Evolutionary conservation across 177 flowering plant genomes (phyloP).

Genomic region (Vitis hybrid): DNA sequence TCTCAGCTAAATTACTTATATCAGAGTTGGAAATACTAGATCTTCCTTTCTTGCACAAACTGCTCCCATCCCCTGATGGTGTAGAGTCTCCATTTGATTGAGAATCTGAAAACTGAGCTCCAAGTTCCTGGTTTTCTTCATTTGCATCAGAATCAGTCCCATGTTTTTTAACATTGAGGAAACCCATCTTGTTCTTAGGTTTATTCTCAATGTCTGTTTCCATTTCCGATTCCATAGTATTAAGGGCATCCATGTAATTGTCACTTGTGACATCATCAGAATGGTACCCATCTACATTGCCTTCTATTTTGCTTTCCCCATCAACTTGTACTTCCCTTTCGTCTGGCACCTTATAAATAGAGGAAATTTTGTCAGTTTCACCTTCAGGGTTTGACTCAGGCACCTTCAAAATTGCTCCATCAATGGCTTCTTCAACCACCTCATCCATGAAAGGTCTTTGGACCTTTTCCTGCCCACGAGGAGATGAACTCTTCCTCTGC

Average conservation of each 20-base stretch:
- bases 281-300: conserved; percentile 33
- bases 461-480: conserved; percentile 23
- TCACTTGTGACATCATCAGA: conserved; percentile 81
- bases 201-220: conserved; percentile 69
- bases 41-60: conserved; percentile 34
- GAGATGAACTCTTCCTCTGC: conserved; percentile 36
- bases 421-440: conserved; percentile 17
- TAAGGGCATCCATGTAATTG: conserved; percentile 79
- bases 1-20: conserved; percentile 38
- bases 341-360: conserved; percentile 22
- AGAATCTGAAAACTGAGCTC: conserved; percentile 45
- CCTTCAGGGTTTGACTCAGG: conserved; percentile 24
- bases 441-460: conserved; percentile 25
- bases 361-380: conserved; percentile 25
- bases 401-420: conserved; percentile 20
- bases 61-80: conserved; percentile 53
- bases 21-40: conserved; percentile 44
- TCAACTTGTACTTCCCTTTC: conserved; percentile 35
- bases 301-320: conserved; percentile 31
- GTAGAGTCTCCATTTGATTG: conserved; percentile 56
- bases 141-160: conserved; percentile 41
- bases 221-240: conserved; percentile 79
- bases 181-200: conserved; percentile 28
- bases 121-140: conserved; percentile 33
- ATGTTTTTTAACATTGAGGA: conserved; percentile 21